A percentile compares a stretch with the other conserved stretches of the same genome.
phyloP scores from a whole-genome alignment of 257 asterid species.

The Capsicum rhomboideum region DNA sequence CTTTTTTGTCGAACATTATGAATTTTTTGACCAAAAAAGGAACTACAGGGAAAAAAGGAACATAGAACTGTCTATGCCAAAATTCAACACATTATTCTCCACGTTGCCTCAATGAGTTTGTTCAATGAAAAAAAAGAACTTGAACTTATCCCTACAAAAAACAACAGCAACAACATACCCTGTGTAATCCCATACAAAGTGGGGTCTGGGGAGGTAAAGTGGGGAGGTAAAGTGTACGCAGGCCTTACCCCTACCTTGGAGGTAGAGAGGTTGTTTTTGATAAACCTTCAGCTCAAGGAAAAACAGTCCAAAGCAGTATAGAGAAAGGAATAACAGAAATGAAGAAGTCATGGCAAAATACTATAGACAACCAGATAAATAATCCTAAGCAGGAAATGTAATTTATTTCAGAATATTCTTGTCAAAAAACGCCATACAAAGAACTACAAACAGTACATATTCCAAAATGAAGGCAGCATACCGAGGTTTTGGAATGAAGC shows the following conservation, averaged over 20 bases:
- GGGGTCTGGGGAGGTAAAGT: too few relatives aligned
- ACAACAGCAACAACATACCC: too few relatives aligned
- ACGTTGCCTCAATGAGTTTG: neutral
- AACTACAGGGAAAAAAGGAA: neutral
- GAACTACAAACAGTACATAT: neutral
- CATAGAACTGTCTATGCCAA: neutral
- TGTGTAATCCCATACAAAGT: too few relatives aligned
- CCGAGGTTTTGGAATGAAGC: conserved; percentile 64
- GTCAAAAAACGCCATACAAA: neutral
- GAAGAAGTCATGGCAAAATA: too few relatives aligned
- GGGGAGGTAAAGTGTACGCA: too few relatives aligned
- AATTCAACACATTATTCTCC: neutral
- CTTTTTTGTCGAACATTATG: neutral
- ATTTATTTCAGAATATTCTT: neutral
- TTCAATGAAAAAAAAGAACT: neutral
- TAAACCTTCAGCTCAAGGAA: too few relatives aligned
- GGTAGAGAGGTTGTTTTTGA: too few relatives aligned
- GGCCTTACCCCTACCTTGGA: too few relatives aligned
- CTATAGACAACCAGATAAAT: too few relatives aligned
- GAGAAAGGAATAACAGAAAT: too few relatives aligned
- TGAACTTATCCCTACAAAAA: too few relatives aligned
- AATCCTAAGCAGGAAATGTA: neutral
- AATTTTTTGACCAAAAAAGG: neutral
- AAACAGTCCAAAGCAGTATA: too few relatives aligned
- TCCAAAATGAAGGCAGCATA: conserved; percentile 23